Conservation (phyloP, 225 moss, liverwort and hornwort genomes). For the Neckera pumila region DNA sequence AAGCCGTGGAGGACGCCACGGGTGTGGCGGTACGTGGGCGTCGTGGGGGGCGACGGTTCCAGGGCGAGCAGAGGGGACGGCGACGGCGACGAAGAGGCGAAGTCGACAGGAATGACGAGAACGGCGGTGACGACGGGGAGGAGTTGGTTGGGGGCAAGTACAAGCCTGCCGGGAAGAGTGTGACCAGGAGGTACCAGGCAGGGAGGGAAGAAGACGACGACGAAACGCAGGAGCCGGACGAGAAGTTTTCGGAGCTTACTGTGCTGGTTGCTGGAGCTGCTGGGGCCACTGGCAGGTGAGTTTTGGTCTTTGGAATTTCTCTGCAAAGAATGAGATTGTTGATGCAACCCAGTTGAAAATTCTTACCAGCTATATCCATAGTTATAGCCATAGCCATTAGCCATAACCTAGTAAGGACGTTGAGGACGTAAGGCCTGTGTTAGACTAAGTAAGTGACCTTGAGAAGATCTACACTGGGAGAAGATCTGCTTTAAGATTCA, state of each 20-base stretch:
- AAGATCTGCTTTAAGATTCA: not conserved
- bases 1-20: slow-evolving; percentile 49
- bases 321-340: not conserved
- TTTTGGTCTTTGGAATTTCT: not conserved
- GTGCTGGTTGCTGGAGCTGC: slow-evolving; percentile 86
- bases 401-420: no score
- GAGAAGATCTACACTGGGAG: not conserved
- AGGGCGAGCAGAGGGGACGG: not conserved
- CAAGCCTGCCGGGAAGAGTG: slow-evolving; percentile 18
- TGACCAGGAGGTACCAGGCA: slow-evolving; percentile 5
- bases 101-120: not conserved
- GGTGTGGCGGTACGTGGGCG: slow-evolving; percentile 21
- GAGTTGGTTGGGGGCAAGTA: slow-evolving; percentile 31
- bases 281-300: slow-evolving; percentile 73
- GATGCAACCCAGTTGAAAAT: not conserved
- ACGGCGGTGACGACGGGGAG: not conserved
- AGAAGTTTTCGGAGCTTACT: slow-evolving; percentile 26
- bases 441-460: not conserved
- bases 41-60: not conserved
- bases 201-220: not conserved
- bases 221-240: slow-evolving; percentile 10
- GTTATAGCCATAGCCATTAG: no score
- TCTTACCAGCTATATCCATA: no score
- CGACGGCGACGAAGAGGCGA: not conserved
- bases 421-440: not conserved